These are phyloP conservation scores for Rhipidocladum racemiflorum DNA, from an alignment of 176 grass and related monocot genomes.

Conservation along the genomic window DNA sequence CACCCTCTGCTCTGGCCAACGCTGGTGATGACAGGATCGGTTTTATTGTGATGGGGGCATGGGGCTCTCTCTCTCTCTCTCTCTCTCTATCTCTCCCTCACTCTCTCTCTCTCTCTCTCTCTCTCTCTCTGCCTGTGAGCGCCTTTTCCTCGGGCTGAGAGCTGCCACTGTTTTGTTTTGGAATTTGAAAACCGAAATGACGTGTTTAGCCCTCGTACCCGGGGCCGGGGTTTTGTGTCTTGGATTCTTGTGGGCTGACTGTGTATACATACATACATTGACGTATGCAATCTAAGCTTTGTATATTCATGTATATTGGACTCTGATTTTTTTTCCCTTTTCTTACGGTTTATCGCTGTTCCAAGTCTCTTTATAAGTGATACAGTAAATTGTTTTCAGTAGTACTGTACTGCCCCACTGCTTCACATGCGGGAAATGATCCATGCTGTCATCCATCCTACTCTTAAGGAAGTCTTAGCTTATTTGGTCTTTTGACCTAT, in stretches of 20 bases:
- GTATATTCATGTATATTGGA: not conserved
- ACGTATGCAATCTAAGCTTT: not conserved
- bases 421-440: not conserved
- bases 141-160: no score
- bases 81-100: not conserved
- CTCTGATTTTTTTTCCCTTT: not conserved
- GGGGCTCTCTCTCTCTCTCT: not conserved
- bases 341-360: not conserved
- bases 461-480: no score
- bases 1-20: slow-evolving; percentile 6
- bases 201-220: not conserved
- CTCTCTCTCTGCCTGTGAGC: not conserved
- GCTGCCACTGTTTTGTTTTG: not conserved
- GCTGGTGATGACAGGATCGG: slow-evolving; percentile 19
- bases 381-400: not conserved
- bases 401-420: not conserved
- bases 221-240: slow-evolving; percentile 1
- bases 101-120: not conserved
- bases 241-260: slow-evolving; percentile 7
- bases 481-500: no score
- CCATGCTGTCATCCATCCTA: no score
- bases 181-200: slow-evolving; percentile 33
- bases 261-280: no score
- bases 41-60: slow-evolving; percentile 34
- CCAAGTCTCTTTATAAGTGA: not conserved